Base-by-base conservation (phyloP, 2,329 filamentous ascomycete species). In the Pyrenochaeta sp. region DNA sequence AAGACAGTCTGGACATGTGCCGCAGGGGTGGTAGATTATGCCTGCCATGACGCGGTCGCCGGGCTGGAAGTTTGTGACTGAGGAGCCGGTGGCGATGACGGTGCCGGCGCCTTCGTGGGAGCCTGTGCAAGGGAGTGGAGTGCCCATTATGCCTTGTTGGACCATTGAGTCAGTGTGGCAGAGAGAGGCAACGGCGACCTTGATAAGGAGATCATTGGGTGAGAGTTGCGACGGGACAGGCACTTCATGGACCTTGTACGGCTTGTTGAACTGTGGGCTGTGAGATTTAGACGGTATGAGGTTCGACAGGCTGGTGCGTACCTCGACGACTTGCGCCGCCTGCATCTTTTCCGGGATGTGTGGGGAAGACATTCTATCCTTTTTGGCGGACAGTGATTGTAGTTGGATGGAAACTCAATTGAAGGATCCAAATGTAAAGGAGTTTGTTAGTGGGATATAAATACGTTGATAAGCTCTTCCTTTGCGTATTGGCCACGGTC, bases 131-230 rank as follows among this genome's bases (percentile, higher is more conserved):
- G 86, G 86, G 0, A 88, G 77, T 2, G 71, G 54, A 0, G 80
- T 79, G 6, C 69, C 72, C 69, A 88, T 83, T 45, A 80, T 72
- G 47, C 86, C 86, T 1, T 77, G 66, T 6, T 68, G 65, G 3
- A 87, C 84, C 83, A 88, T 86, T 59, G 74, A 73, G 75, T 89
- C 86, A 0, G 87, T 88, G 76, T 89, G 86, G 76, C 86, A 89
- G 67, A 87, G 82, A 1, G 84, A 86, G 9, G 84, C 86, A 15
- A 85, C 85, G 53, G 84, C 85, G 50, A 87, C 78, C 71, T 86
- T 86, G 66, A 89, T 79, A 36, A 88, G 81, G n/a, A 90, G 76
- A 61, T 88, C 86, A 62, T 84, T 66, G 0, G 82, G 79, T 4
- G 75, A 72, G 15, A 87, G 81, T 15, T 72, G 54, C 8, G 72